Evolutionary conservation across 257 asterid species (phyloP).

Genomic region (Knoxia roxburghii): DNA sequence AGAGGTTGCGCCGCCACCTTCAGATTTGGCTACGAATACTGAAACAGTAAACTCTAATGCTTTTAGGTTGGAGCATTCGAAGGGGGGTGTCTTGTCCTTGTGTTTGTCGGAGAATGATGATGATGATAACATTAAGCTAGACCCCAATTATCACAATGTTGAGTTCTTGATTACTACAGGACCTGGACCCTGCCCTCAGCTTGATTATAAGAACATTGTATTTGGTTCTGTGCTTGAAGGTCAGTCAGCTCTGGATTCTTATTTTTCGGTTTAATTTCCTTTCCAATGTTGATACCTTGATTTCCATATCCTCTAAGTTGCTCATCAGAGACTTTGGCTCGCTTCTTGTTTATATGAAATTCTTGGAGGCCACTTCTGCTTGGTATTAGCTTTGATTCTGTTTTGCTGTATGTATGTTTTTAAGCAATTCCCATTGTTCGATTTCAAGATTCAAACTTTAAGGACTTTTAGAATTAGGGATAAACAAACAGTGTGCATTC

Average conservation of each 20-base stretch:
- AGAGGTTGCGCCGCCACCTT: constrained; percentile 62
- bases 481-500: neutral
- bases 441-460: neutral
- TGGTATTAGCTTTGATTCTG: neutral
- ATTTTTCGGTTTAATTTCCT: neutral
- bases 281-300: neutral
- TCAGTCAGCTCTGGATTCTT: constrained; percentile 37
- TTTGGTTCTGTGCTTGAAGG: constrained; percentile 92
- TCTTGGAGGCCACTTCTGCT: neutral
- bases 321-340: neutral
- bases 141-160: constrained; percentile 71
- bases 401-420: neutral
- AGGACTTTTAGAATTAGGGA: neutral
- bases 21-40: constrained; percentile 45
- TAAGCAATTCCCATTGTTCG: neutral
- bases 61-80: constrained; percentile 59
- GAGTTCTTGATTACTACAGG: constrained; percentile 93
- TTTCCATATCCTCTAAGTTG: neutral
- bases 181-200: constrained; percentile 88
- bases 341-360: neutral
- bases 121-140: constrained; percentile 63
- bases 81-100: constrained; percentile 65
- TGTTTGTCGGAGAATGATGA: constrained; percentile 88
- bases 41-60: constrained; percentile 67
- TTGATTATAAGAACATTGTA: constrained; percentile 75